Evolutionary conservation across 2,329 filamentous ascomycete species (phyloP).

Genomic region (Pseudogymnoascus sp.): DNA sequence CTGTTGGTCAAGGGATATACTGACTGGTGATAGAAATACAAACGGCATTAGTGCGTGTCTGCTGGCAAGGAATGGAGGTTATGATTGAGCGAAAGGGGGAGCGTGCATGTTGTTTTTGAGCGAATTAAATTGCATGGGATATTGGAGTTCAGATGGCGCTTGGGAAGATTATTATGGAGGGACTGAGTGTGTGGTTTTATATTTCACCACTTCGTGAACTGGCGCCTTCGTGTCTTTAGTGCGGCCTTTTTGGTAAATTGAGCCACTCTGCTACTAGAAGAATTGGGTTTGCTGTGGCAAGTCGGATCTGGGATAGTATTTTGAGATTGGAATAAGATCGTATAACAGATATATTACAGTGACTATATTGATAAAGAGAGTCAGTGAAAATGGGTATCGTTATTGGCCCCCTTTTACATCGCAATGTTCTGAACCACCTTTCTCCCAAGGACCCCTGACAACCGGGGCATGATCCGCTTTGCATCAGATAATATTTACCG

Average conservation of each 20-base stretch:
- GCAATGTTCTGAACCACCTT: neutral
- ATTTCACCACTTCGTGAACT: neutral
- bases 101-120: conserved; percentile 6
- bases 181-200: neutral
- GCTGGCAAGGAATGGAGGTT: neutral
- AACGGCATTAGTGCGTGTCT: conserved; percentile 21
- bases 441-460: neutral
- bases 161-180: neutral
- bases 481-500: too few relatives aligned
- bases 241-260: neutral
- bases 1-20: conserved; percentile 8
- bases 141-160: conserved; percentile 2
- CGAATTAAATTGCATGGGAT: conserved; percentile 5
- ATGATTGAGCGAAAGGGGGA: neutral
- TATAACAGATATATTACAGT: neutral
- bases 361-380: neutral
- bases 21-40: conserved; percentile 27
- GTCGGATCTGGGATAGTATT: conserved; percentile 2
- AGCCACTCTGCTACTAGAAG: neutral
- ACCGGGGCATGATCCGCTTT: too few relatives aligned
- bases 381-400: neutral
- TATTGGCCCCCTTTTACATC: neutral
- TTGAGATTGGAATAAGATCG: neutral
- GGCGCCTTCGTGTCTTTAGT: neutral
- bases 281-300: neutral